These are phyloP conservation scores for Fraxinus baroniana DNA, from an alignment of 305 asterid species.

Conservation along the genomic window DNA sequence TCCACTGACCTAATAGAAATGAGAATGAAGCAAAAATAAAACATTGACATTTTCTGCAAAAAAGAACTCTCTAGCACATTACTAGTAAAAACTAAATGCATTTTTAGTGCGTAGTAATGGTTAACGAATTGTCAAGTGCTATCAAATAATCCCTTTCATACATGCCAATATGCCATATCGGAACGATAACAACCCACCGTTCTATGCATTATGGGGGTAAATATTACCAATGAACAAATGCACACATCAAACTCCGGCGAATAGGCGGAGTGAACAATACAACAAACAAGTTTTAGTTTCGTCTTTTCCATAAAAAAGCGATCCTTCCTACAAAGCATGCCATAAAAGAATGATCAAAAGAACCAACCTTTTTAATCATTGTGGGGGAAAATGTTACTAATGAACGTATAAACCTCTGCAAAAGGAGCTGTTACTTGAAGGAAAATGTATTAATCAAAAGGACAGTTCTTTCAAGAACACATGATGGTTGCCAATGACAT, in stretches of 20 bases:
- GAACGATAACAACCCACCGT: not conserved
- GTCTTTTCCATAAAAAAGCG: not conserved
- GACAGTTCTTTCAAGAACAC: constrained; percentile 17
- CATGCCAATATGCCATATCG: not conserved
- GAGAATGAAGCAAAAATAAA: not conserved
- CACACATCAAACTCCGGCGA: not conserved
- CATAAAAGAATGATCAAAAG: not conserved
- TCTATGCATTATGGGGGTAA: not conserved
- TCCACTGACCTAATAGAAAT: not conserved
- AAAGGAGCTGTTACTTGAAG: constrained; percentile 31
- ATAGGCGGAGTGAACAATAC: not conserved
- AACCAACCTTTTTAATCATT: constrained; percentile 14
- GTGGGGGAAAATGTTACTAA: constrained; percentile 19
- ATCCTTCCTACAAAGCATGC: not conserved
- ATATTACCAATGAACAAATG: not conserved
- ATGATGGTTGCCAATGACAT: constrained; percentile 28
- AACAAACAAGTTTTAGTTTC: not conserved
- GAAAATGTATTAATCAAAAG: not conserved
- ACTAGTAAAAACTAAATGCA: not conserved
- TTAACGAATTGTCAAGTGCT: not conserved
- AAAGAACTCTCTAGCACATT: not conserved
- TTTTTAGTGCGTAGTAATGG: too few species aligned
- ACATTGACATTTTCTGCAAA: not conserved
- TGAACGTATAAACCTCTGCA: constrained; percentile 20
- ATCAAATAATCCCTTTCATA: not conserved